phyloP scores from a whole-genome alignment of 495 filamentous ascomycete genomes.

The Hypoxylon cercidicola region DNA sequence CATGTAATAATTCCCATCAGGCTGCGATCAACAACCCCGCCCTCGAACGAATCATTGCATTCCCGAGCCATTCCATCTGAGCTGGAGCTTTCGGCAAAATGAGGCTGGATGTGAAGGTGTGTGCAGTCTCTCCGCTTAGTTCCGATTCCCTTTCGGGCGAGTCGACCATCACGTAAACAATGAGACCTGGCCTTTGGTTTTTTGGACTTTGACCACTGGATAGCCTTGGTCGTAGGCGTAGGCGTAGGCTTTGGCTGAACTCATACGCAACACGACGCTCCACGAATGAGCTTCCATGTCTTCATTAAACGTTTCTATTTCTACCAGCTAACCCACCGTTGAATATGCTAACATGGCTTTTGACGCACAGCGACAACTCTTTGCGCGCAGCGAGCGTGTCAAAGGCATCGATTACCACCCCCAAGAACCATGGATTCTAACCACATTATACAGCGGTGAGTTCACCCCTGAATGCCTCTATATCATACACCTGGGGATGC shows the following conservation, averaged over 20 bases:
- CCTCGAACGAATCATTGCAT: slow-evolving; percentile 28
- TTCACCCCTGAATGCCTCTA: not conserved
- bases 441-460: slow-evolving; percentile 90
- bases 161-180: slow-evolving; percentile 13
- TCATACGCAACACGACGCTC: slow-evolving; percentile 3
- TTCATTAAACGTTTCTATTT: slow-evolving; percentile 25
- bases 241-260: slow-evolving; percentile 8
- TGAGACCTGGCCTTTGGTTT: slow-evolving; percentile 24
- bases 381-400: slow-evolving; percentile 87
- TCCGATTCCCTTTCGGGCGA: slow-evolving; percentile 35
- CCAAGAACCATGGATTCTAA: slow-evolving; percentile 96
- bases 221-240: not conserved
- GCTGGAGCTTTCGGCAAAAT: slow-evolving; percentile 65
- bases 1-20: slow-evolving; percentile 33
- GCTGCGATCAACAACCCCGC: slow-evolving; percentile 33
- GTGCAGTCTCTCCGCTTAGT: slow-evolving; percentile 45
- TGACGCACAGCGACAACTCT: slow-evolving; percentile 75
- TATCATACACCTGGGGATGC: not conserved
- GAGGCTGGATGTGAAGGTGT: slow-evolving; percentile 92
- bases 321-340: slow-evolving; percentile 40
- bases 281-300: slow-evolving; percentile 12
- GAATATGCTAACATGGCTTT: slow-evolving; percentile 48
- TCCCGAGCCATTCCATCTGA: slow-evolving; percentile 25
- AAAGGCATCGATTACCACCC: slow-evolving; percentile 99
- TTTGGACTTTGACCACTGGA: not conserved